These are phyloP conservation scores for Emericellopsis cladophorae DNA, from an alignment of 2,329 filamentous ascomycete genomes.

Conservation along the genomic window DNA sequence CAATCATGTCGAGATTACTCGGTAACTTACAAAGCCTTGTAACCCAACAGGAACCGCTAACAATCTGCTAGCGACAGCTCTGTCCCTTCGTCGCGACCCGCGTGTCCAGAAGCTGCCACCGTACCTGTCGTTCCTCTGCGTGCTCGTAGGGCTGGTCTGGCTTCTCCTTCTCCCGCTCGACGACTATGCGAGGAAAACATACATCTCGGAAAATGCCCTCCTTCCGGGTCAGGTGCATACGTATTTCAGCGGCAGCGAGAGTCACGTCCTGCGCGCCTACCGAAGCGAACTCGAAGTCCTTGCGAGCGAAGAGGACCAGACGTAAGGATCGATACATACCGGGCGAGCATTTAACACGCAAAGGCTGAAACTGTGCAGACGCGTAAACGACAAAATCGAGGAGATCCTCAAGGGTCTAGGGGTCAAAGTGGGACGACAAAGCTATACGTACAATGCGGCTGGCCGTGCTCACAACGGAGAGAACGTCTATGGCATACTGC, in stretches of 20 bases:
- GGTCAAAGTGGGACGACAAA: conserved; percentile 77
- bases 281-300: conserved; percentile 66
- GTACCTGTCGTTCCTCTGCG: conserved; percentile 74
- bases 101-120: conserved; percentile 74
- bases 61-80: conserved; percentile 35
- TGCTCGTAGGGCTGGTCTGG: conserved; percentile 79
- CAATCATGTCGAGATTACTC: no score
- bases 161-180: conserved; percentile 81
- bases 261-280: conserved; percentile 87
- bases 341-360: not conserved
- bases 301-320: conserved; percentile 35
- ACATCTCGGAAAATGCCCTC: conserved; percentile 95
- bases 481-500: conserved; percentile 88
- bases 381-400: conserved; percentile 59
- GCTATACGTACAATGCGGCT: conserved; percentile 72
- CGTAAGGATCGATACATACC: conserved; percentile 22
- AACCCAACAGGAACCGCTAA: no score
- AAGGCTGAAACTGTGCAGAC: conserved; percentile 18
- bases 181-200: conserved; percentile 82
- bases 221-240: conserved; percentile 94
- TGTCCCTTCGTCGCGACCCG: conserved; percentile 67
- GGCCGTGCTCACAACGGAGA: conserved; percentile 65
- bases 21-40: no score
- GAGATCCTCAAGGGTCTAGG: conserved; percentile 67
- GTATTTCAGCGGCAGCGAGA: conserved; percentile 92